Base-by-base conservation (phyloP, 306 rosid genomes). In the Ceratonia siliqua region DNA sequence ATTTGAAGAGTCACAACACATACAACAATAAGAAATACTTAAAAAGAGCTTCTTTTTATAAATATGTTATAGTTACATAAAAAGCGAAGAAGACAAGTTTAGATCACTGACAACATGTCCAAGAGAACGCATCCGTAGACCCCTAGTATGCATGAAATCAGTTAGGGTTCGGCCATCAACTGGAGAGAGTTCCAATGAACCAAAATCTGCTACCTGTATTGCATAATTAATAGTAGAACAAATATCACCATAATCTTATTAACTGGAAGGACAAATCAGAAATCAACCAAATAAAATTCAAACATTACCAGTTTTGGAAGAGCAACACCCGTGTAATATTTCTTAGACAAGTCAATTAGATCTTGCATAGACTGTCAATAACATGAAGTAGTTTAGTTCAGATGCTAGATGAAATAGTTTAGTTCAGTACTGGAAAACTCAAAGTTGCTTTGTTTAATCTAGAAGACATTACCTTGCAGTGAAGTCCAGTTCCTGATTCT, bases 81-180 rank as follows among this genome's bases (percentile, higher is more conserved):
- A 48, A 65, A 55, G 42, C 33, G 54, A 42, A 50, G 10, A 53
- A 46, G 53, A 68, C 56, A 38, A 76, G 82, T 72, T 52, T 82
- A 75, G 77, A 68, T 72, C 72, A 84, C 98, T 94, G 53, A 94
- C 98, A 87, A 94, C 95, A 57, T 90, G 95, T 49, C 99, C 99
- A 55, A 94, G 89, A 69, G 97, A 94, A 65, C 90, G 91, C 99
- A 94, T 94, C 69, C 72, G 86, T 58, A 94, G 90, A 79, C 99
- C 99, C 85, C 99, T 87, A 21, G 96, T 90, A 79, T 94, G 99
- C 99, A 94, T 94, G 87, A 94, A 94, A 83, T 94, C 99, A 75
- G 99, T 94, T 55, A 94, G 86, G 32, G 99, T 94, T 62, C 97
- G 93, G 36, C 99, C 99, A 87, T 94, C 99, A 83, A 94, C 99